Percentiles rank a stretch among this genome's conserved stretches.
Evolutionary conservation across 2,329 filamentous ascomycete species (phyloP).

Genomic region (Emericellopsis atlantica): DNA sequence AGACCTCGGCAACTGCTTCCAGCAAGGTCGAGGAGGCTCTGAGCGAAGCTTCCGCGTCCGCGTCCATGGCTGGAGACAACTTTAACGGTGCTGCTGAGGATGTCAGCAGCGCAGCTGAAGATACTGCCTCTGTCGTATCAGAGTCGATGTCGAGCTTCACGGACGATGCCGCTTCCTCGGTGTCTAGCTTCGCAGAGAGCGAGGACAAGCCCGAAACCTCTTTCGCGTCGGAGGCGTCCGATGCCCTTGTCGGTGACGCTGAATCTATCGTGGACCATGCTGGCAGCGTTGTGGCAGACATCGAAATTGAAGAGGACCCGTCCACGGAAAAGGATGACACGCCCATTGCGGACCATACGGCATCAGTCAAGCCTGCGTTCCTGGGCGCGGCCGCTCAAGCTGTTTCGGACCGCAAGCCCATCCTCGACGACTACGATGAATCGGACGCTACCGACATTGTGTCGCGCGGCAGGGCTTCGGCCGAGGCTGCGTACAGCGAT

Average conservation of each 20-base stretch:
- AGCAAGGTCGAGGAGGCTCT: slow-evolving; percentile 6
- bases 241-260: slow-evolving; percentile 10
- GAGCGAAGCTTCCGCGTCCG: slow-evolving; percentile 4
- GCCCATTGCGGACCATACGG: slow-evolving; percentile 10
- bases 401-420: slow-evolving; percentile 31
- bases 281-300: slow-evolving; percentile 12
- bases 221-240: slow-evolving; percentile 12
- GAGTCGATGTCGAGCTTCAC: slow-evolving; percentile 5
- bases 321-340: slow-evolving; percentile 10
- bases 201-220: slow-evolving; percentile 4
- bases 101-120: slow-evolving; percentile 1
- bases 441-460: slow-evolving; percentile 18
- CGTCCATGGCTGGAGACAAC: not conserved
- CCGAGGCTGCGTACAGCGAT: slow-evolving; percentile 47
- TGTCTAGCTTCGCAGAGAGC: slow-evolving; percentile 6
- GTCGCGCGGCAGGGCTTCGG: slow-evolving; percentile 27
- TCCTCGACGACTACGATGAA: slow-evolving; percentile 35
- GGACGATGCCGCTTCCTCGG: slow-evolving; percentile 9
- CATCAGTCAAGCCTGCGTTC: slow-evolving; percentile 30
- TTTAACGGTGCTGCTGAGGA: slow-evolving; percentile 6
- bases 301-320: slow-evolving; percentile 12
- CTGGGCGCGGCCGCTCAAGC: slow-evolving; percentile 38
- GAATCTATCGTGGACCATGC: slow-evolving; percentile 12
- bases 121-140: not conserved
- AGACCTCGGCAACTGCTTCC: slow-evolving; percentile 6